Percentiles rank a stretch among this genome's conserved stretches.
These are phyloP conservation scores for Kodamaea leandrae DNA, from an alignment of 805 yeast genomes.

Conservation along the genomic window DNA sequence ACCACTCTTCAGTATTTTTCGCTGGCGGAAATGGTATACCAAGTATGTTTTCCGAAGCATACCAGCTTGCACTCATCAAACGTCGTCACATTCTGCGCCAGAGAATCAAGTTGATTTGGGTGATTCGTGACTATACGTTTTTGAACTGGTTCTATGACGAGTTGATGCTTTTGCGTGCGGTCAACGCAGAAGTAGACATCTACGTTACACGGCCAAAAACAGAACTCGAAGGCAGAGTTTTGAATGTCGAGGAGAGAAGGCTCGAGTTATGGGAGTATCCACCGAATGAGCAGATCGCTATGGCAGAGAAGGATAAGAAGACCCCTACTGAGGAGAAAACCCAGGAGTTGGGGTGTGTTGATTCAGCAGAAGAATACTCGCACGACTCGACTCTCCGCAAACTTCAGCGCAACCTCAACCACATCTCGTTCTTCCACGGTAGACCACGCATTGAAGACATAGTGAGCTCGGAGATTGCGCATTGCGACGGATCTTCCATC, in stretches of 20 bases:
- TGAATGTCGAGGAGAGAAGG: not conserved
- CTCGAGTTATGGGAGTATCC: not conserved
- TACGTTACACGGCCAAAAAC: slow-evolving; percentile 35
- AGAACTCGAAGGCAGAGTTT: not conserved
- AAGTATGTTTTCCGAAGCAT: slow-evolving; percentile 47
- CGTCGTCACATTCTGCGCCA: slow-evolving; percentile 12
- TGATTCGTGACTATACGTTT: slow-evolving; percentile 20
- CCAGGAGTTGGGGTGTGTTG: not conserved
- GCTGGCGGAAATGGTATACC: slow-evolving; percentile 69
- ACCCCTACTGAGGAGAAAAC: not conserved
- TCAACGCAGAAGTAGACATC: slow-evolving; percentile 28
- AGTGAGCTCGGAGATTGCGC: slow-evolving; percentile 34
- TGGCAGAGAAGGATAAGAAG: not conserved
- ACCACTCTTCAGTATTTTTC: slow-evolving; percentile 46
- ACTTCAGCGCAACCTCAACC: slow-evolving; percentile 15
- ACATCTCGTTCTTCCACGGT: slow-evolving; percentile 18
- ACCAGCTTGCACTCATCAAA: slow-evolving; percentile 4
- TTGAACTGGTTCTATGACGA: slow-evolving; percentile 26
- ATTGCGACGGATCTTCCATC: slow-evolving; percentile 14
- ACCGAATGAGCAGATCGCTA: not conserved
- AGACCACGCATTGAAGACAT: slow-evolving; percentile 47
- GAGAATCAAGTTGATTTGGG: slow-evolving; percentile 26
- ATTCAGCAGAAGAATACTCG: not conserved
- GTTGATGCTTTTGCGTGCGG: slow-evolving; percentile 17
- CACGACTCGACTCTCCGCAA: slow-evolving; percentile 4